Conservation (phyloP, 2,329 filamentous ascomycete species). For the Aureobasidium vineae region DNA sequence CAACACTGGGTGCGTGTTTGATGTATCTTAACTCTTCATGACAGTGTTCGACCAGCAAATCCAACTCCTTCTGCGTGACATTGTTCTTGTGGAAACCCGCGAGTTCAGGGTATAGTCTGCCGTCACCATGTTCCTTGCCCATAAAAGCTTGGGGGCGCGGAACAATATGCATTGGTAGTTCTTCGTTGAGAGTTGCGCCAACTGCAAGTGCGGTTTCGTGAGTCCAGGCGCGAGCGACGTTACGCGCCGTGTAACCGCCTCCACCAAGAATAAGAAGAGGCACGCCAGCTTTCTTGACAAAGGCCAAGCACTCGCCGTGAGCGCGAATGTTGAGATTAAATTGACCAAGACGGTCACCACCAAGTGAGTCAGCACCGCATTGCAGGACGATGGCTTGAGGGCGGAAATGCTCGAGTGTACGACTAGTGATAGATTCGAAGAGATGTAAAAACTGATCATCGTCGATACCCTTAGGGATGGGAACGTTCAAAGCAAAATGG, state of each 20-base stretch:
- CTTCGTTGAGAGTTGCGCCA: slow-evolving; percentile 66
- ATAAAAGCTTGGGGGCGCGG: slow-evolving; percentile 83
- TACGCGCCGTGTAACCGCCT: slow-evolving; percentile 93
- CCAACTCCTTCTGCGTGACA: slow-evolving; percentile 75
- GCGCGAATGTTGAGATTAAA: slow-evolving; percentile 97
- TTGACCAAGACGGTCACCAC: slow-evolving; percentile 86
- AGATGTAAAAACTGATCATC: slow-evolving; percentile 77
- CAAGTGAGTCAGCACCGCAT: slow-evolving; percentile 91
- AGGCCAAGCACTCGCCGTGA: slow-evolving; percentile 87
- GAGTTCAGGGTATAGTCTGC: slow-evolving; percentile 81
- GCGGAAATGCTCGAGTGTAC: slow-evolving; percentile 77
- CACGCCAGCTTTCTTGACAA: slow-evolving; percentile 74
- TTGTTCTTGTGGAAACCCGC: slow-evolving; percentile 66
- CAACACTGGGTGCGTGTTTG: slow-evolving; percentile 79
- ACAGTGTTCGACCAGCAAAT: slow-evolving; percentile 74
- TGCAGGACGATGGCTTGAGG: slow-evolving; percentile 90
- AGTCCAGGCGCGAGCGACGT: slow-evolving; percentile 94
- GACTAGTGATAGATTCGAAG: slow-evolving; percentile 76
- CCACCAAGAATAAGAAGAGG: slow-evolving; percentile 91
- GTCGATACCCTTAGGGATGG: slow-evolving; percentile 65
- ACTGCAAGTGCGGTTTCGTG: slow-evolving; percentile 94
- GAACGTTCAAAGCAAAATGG: slow-evolving; percentile 67
- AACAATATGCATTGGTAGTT: slow-evolving; percentile 70
- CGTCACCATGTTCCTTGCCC: slow-evolving; percentile 67
- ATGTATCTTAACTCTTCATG: slow-evolving; percentile 86